A percentile compares a stretch with the other conserved stretches of the same genome.
phyloP scores from a whole-genome alignment of 139 green algal species.

The Pseudopediastrum boryanum region DNA sequence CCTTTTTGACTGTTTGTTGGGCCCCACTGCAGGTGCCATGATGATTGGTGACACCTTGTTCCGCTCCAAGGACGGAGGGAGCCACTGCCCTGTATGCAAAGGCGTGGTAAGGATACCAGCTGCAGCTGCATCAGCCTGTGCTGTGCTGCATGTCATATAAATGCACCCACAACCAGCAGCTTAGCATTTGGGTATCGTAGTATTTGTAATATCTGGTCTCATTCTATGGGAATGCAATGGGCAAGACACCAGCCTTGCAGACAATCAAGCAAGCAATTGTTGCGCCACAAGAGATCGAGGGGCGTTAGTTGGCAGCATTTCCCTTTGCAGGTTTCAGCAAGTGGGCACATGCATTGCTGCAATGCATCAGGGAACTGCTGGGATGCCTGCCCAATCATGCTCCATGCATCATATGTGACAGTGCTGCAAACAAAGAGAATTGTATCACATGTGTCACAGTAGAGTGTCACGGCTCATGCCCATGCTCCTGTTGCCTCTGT shows the following conservation, averaged over 20 bases:
- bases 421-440: background rate
- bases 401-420: background rate
- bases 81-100: conserved; percentile 55
- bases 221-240: background rate
- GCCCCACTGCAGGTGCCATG: conserved; percentile 37
- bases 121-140: background rate
- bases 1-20: background rate
- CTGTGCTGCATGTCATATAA: too few species aligned
- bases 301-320: too few species aligned
- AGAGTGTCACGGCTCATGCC: background rate
- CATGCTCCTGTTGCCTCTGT: background rate
- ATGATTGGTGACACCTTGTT: conserved; percentile 47
- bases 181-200: background rate
- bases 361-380: background rate
- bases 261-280: background rate
- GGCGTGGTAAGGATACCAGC: conserved; percentile 32
- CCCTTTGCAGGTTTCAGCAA: too few species aligned
- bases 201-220: background rate
- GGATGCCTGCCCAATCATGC: background rate
- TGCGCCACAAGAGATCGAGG: background rate
- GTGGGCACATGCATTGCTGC: too few species aligned
- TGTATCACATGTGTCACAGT: background rate
- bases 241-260: background rate
- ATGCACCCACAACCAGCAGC: background rate
- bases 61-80: conserved; percentile 27